These are phyloP conservation scores for Tagetes patula DNA, from an alignment of 129 eudicot genomes.

Conservation along the genomic window DNA sequence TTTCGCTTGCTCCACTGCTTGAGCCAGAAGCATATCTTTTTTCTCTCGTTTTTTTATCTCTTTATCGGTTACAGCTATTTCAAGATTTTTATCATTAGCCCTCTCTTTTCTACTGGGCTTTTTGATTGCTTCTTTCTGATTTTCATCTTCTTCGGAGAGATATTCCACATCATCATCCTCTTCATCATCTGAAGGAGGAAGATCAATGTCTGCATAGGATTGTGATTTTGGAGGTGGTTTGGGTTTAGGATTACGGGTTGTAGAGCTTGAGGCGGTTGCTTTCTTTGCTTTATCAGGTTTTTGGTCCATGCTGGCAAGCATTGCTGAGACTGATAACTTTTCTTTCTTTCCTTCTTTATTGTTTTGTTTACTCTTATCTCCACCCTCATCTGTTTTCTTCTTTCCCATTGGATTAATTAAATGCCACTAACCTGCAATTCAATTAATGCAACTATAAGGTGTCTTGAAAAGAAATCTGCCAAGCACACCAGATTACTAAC, in stretches of 20 bases:
- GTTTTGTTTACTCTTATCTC: neutral
- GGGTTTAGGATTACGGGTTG: neutral
- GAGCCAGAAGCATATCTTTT: too few species aligned
- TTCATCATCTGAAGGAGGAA: neutral
- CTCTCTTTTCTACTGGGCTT: neutral
- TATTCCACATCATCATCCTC: neutral
- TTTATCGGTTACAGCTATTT: neutral
- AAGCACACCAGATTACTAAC: too few species aligned
- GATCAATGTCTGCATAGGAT: neutral
- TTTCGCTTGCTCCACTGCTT: too few species aligned
- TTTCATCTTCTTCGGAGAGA: neutral
- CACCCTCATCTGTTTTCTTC: neutral
- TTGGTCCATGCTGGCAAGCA: neutral
- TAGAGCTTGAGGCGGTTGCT: neutral
- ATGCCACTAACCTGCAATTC: too few species aligned
- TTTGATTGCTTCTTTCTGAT: neutral
- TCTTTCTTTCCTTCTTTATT: too few species aligned
- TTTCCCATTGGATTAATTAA: neutral
- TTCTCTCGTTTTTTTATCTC: neutral
- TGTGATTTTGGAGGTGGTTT: neutral
- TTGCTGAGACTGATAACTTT: neutral
- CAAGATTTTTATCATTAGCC: neutral
- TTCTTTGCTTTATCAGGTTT: neutral
- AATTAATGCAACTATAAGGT: too few species aligned
- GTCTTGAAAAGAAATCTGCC: too few species aligned